Percentiles rank a stretch among this genome's conserved stretches.
phyloP scores from a whole-genome alignment of 768 basidiomycete genomes.

The Naganishia vaughanmartiniae region DNA sequence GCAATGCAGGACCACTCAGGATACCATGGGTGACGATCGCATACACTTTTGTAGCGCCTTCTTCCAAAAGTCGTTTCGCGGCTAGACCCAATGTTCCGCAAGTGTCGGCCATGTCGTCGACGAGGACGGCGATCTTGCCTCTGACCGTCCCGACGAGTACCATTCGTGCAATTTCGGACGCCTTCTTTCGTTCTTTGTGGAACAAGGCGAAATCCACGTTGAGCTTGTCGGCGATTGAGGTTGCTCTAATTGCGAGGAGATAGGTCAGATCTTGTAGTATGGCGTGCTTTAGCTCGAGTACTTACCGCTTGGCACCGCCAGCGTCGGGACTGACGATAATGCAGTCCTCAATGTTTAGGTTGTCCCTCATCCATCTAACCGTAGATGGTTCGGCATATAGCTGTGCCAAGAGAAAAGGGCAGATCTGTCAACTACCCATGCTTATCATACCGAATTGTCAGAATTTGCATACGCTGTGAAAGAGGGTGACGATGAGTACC shows the following conservation, averaged over 20 bases:
- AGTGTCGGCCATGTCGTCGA: constrained; percentile 99
- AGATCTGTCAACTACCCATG: neutral
- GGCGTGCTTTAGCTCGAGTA: neutral
- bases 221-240: constrained; percentile 91
- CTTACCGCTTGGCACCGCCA: constrained; percentile 91
- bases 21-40: constrained; percentile 86
- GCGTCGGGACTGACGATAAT: constrained; percentile 99
- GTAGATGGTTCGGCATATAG: constrained; percentile 93
- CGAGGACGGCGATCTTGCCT: constrained; percentile 91
- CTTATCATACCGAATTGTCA: neutral
- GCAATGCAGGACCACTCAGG: constrained; percentile 38
- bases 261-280: neutral
- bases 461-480: constrained; percentile 7
- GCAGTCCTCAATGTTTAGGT: constrained; percentile 80
- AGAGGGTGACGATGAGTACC: neutral
- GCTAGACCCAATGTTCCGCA: constrained; percentile 85
- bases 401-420: constrained; percentile 26
- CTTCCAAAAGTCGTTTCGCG: constrained; percentile 77
- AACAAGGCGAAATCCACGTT: constrained; percentile 98
- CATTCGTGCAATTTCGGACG: constrained; percentile 58
- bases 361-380: constrained; percentile 84
- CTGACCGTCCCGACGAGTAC: constrained; percentile 89
- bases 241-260: constrained; percentile 63
- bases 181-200: constrained; percentile 94
- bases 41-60: constrained; percentile 80